These are phyloP conservation scores for Aureobasidium sp. DNA, from an alignment of 2,329 filamentous ascomycete species.

Conservation along the genomic window DNA sequence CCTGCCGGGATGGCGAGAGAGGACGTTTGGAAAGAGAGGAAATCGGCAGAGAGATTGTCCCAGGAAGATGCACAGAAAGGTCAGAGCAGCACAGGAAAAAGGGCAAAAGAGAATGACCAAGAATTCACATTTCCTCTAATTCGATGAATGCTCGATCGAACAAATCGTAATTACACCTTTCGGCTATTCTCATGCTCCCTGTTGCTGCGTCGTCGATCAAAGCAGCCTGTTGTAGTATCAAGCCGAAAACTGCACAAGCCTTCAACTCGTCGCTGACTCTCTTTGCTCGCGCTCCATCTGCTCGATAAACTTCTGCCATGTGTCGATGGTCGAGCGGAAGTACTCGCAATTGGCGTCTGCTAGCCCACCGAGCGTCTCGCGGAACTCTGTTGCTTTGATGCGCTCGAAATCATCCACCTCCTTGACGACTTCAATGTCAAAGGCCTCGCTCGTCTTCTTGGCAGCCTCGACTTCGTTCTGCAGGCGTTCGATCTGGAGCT, in stretches of 20 bases:
- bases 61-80: background rate
- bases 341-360: slow-evolving; percentile 82
- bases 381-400: slow-evolving; percentile 91
- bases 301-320: slow-evolving; percentile 83
- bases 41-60: background rate
- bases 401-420: slow-evolving; percentile 92
- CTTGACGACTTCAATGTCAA: slow-evolving; percentile 91
- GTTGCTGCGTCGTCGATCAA: background rate
- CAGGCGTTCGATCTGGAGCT: slow-evolving; percentile 85
- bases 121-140: background rate
- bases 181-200: background rate
- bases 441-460: slow-evolving; percentile 79
- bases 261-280: slow-evolving; percentile 11
- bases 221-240: background rate
- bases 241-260: background rate
- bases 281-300: slow-evolving; percentile 69
- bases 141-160: background rate
- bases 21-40: background rate
- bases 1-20: too few species aligned
- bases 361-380: slow-evolving; percentile 71
- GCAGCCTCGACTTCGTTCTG: slow-evolving; percentile 83
- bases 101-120: background rate
- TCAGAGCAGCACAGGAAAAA: background rate
- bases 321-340: slow-evolving; percentile 68
- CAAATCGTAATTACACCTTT: slow-evolving; percentile 5